Conservation (phyloP, 2,329 filamentous ascomycete species). For the Fusarium citri region DNA sequence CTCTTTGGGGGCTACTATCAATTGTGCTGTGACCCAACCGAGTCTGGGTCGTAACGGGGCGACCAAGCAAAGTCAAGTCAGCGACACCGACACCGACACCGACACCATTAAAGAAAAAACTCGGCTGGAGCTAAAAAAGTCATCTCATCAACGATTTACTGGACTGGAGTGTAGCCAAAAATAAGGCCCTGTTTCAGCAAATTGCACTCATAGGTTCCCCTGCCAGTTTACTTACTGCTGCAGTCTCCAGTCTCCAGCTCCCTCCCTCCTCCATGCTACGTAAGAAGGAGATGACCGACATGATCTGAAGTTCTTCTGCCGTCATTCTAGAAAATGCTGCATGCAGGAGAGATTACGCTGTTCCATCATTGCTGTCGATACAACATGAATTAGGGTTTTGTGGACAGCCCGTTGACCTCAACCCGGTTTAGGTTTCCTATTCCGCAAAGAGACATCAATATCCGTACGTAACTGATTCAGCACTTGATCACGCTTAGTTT, state of each 20-base stretch:
- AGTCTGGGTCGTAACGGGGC: slow-evolving; percentile 19
- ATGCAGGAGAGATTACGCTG: slow-evolving; percentile 30
- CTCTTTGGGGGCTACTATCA: slow-evolving; percentile 11
- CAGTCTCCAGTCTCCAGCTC: not conserved
- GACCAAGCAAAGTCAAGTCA: slow-evolving; percentile 21
- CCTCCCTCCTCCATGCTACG: not conserved
- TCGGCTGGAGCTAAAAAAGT: slow-evolving; percentile 14
- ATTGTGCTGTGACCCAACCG: not conserved
- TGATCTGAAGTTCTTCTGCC: slow-evolving; percentile 45
- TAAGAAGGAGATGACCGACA: slow-evolving; percentile 12
- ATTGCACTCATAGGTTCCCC: slow-evolving; percentile 35
- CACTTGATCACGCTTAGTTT: slow-evolving; percentile 8
- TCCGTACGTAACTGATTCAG: slow-evolving; percentile 8
- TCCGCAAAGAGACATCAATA: not conserved
- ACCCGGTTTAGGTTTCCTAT: not conserved
- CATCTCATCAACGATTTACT: slow-evolving; percentile 21
- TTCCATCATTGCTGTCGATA: slow-evolving; percentile 10
- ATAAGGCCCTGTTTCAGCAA: slow-evolving; percentile 29
- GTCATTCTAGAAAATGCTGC: slow-evolving; percentile 48
- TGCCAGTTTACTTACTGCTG: slow-evolving; percentile 13
- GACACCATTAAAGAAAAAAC: slow-evolving; percentile 6
- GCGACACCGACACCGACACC: slow-evolving; percentile 34
- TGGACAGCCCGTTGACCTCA: slow-evolving; percentile 5
- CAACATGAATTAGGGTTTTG: slow-evolving; percentile 32
- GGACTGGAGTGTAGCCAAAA: slow-evolving; percentile 23